Evolutionary conservation across 257 asterid genomes (phyloP).

Genomic region (Buddleja alternifolia): DNA sequence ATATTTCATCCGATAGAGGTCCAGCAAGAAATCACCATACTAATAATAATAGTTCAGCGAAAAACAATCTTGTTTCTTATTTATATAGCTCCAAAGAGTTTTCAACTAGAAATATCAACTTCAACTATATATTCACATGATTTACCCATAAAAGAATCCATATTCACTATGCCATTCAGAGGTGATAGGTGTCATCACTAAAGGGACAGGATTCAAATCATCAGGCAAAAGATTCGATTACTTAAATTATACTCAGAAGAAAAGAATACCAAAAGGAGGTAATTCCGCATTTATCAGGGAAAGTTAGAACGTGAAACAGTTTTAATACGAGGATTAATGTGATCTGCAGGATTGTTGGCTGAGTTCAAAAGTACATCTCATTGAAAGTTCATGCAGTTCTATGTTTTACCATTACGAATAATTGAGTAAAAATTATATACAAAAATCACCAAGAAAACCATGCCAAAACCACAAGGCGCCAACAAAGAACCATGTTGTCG

Average conservation of each 20-base stretch:
- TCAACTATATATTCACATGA: background rate
- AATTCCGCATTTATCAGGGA: background rate
- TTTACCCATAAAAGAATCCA: too few relatives aligned
- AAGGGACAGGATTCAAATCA: background rate
- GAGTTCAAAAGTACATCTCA: background rate
- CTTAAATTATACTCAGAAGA: background rate
- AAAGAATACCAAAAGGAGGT: background rate
- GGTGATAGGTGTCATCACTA: too few relatives aligned
- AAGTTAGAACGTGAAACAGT: constrained; percentile 12
- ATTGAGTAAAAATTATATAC: constrained; percentile 1
- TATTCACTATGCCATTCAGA: too few relatives aligned
- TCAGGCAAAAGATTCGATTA: background rate
- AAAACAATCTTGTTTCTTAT: constrained; percentile 2
- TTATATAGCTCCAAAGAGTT: background rate
- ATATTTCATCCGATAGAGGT: constrained; percentile 7
- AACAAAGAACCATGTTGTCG: background rate
- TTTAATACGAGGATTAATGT: background rate
- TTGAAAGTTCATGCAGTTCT: background rate
- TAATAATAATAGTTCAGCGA: constrained; percentile 2
- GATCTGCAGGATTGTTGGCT: background rate
- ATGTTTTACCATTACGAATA: background rate
- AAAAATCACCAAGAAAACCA: background rate
- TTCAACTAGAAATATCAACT: background rate
- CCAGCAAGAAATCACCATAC: constrained; percentile 12
- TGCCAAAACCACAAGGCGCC: background rate